These are phyloP conservation scores for Crucibulum laeve DNA, from an alignment of 768 basidiomycete genomes.

Conservation along the genomic window DNA sequence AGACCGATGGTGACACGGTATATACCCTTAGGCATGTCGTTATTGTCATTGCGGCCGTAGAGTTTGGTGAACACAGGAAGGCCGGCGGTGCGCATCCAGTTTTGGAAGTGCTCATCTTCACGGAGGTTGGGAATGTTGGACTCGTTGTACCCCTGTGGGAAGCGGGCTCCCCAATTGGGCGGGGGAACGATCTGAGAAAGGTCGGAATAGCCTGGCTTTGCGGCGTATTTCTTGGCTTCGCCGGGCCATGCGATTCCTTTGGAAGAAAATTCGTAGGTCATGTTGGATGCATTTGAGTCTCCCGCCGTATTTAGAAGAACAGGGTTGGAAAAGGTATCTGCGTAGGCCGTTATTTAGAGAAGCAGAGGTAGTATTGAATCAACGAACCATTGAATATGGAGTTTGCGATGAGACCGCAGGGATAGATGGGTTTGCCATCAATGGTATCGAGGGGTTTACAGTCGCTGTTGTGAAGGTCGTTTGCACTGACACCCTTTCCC, in stretches of 20 bases:
- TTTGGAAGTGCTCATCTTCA: conserved; percentile 90
- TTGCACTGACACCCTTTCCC: conserved; percentile 54
- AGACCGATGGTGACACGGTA: conserved; percentile 76
- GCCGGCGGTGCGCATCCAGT: conserved; percentile 99
- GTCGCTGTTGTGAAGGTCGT: conserved; percentile 59
- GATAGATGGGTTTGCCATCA: conserved; percentile 67
- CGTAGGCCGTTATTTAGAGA: background rate
- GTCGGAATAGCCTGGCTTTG: conserved; percentile 43
- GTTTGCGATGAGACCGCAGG: conserved; percentile 97
- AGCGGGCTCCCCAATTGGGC: conserved; percentile 82
- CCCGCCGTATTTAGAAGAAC: conserved; percentile 48
- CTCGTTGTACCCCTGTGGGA: conserved; percentile 68
- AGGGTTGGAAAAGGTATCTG: conserved; percentile 79
- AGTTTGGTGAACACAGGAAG: conserved; percentile 96
- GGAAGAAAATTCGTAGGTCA: conserved; percentile 70
- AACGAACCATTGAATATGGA: conserved; percentile 88
- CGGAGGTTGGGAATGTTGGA: conserved; percentile 61
- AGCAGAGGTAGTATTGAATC: background rate
- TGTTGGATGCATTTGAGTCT: conserved; percentile 33
- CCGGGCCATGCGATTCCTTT: conserved; percentile 94
- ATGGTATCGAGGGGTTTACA: conserved; percentile 82
- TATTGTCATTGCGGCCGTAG: conserved; percentile 85
- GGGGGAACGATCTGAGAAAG: conserved; percentile 79
- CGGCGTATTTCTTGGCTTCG: conserved; percentile 85
- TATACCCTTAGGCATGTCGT: conserved; percentile 62